These are phyloP conservation scores for Fusarium abutilonis DNA, from an alignment of 2,329 filamentous ascomycete genomes.

Conservation along the genomic window DNA sequence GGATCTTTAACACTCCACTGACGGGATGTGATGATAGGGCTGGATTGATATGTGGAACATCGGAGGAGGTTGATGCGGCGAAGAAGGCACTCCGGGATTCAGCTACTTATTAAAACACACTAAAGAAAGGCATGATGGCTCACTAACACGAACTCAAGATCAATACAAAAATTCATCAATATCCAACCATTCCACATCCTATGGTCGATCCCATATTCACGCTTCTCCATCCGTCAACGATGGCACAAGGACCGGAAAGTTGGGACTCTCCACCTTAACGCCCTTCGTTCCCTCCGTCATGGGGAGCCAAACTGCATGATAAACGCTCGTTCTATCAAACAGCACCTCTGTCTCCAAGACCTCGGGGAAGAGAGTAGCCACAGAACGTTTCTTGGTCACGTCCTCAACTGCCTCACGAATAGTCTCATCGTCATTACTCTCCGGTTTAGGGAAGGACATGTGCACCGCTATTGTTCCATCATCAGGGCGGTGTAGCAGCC, in stretches of 20 bases:
- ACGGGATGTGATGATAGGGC: slow-evolving; percentile 59
- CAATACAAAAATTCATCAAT: not conserved
- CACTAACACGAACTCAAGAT: not conserved
- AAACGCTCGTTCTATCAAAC: slow-evolving; percentile 27
- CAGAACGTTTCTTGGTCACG: not conserved
- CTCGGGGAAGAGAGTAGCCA: slow-evolving; percentile 25
- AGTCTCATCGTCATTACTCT: slow-evolving; percentile 8
- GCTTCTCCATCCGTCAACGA: not conserved
- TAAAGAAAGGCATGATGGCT: not conserved
- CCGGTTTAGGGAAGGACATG: slow-evolving; percentile 20
- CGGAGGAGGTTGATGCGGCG: slow-evolving; percentile 58
- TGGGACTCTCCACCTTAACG: slow-evolving; percentile 23
- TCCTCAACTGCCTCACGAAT: not conserved
- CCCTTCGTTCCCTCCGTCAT: not conserved
- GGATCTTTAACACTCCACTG: slow-evolving; percentile 54
- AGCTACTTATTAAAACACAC: not conserved
- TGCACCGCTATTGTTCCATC: slow-evolving; percentile 32
- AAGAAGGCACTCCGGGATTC: slow-evolving; percentile 33
- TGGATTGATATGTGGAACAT: slow-evolving; percentile 61
- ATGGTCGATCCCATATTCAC: not conserved
- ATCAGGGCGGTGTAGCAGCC: slow-evolving; percentile 28
- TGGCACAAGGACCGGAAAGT: slow-evolving; percentile 19
- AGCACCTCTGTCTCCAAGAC: slow-evolving; percentile 1
- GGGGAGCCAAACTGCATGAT: slow-evolving; percentile 32
- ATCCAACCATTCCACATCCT: rapidly evolving